Percentiles rank a stretch among this genome's conserved stretches.
phyloP scores from a whole-genome alignment of 257 asterid species.

The Plantago ovata region DNA sequence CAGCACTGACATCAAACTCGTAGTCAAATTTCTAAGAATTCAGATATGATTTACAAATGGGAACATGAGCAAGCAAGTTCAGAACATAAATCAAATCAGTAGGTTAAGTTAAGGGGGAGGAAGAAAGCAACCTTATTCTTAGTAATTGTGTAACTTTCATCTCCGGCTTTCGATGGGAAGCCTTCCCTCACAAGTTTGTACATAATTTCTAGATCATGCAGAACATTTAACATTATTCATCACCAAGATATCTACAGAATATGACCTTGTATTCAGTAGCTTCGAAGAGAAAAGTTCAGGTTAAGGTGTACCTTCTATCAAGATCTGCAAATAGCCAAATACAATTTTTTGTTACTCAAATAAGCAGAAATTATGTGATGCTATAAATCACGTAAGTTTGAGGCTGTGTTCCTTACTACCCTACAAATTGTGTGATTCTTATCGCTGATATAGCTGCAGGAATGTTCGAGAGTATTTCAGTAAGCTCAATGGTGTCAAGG shows the following conservation, averaged over 20 bases:
- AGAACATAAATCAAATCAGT: constrained; percentile 4
- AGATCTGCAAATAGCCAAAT: constrained; percentile 60
- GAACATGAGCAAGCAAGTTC: constrained; percentile 16
- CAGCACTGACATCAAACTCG: constrained; percentile 55
- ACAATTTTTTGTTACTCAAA: constrained; percentile 20
- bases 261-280: constrained; percentile 18
- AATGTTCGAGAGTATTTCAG: constrained; percentile 67
- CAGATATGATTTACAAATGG: constrained; percentile 20
- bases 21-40: constrained; percentile 43
- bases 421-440: constrained; percentile 20
- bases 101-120: not conserved
- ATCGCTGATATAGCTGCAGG: constrained; percentile 86
- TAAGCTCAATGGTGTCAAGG: constrained; percentile 60
- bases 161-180: constrained; percentile 49
- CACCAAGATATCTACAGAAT: constrained; percentile 12
- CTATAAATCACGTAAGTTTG: constrained; percentile 4
- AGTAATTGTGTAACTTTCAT: constrained; percentile 50
- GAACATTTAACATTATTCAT: constrained; percentile 22
- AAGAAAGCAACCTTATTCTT: constrained; percentile 46
- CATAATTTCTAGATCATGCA: constrained; percentile 56
- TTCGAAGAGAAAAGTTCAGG: constrained; percentile 20
- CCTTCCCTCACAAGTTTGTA: constrained; percentile 65
- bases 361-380: constrained; percentile 6
- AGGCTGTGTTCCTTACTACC: not conserved
- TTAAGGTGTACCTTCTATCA: constrained; percentile 71